phyloP scores from a whole-genome alignment of 805 yeast species.

The Pachysolen tannophilus region DNA sequence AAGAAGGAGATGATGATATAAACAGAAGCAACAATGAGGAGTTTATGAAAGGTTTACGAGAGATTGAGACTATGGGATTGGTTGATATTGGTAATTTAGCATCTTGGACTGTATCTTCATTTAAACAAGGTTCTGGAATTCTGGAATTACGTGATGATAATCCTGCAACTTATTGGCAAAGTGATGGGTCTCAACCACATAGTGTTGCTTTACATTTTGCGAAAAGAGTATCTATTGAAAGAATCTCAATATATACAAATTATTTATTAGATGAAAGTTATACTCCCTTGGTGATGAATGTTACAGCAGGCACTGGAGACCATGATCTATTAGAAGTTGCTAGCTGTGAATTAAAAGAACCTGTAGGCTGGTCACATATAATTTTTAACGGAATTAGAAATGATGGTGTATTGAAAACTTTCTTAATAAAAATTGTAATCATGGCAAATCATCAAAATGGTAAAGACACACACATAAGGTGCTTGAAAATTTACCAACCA shows the following conservation, averaged over 20 bases:
- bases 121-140: conserved; percentile 65
- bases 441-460: conserved; percentile 88
- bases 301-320: conserved; percentile 71
- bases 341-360: conserved; percentile 49
- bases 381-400: conserved; percentile 45
- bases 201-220: conserved; percentile 70
- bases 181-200: conserved; percentile 92
- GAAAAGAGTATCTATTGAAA: conserved; percentile 60
- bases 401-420: conserved; percentile 57
- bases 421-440: conserved; percentile 53
- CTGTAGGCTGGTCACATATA: conserved; percentile 74
- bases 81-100: conserved; percentile 77
- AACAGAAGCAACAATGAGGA: background rate
- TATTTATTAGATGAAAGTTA: conserved; percentile 78
- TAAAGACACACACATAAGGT: conserved; percentile 85
- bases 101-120: conserved; percentile 75
- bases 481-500: conserved; percentile 53
- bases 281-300: conserved; percentile 66
- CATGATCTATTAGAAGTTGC: conserved; percentile 69
- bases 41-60: conserved; percentile 35
- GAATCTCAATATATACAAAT: conserved; percentile 67
- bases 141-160: conserved; percentile 66
- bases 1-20: conserved; percentile 5
- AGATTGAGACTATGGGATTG: conserved; percentile 49
- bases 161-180: conserved; percentile 82